Base-by-base conservation (phyloP, 2,329 filamentous ascomycete species). In the Periconia macrospinosa region DNA sequence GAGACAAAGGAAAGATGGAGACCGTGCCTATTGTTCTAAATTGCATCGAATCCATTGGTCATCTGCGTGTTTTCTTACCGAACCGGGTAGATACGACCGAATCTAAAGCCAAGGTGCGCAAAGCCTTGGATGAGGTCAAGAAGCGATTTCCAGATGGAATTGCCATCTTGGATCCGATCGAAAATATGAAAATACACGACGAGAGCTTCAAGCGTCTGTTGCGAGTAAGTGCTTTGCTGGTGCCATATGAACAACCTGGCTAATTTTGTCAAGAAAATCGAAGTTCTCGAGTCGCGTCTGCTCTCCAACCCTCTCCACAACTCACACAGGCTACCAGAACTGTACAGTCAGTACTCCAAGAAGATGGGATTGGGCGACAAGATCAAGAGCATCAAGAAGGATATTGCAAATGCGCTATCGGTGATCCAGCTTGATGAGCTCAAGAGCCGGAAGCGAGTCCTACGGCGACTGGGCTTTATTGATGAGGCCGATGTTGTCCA, bases 401-500 rank as follows among this genome's bases (percentile, higher is more conserved):
- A 90, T 54, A 97, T 99, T 57, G 80, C 84, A 19, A 88, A 89
- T 60, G 92, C 92, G 0, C 85, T 95, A 71, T 92, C 89, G 55
- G 89, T 97, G 54, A 88, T 94, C 54, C 93, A 99, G 74, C 83
- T 97, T 58, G 94, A 99, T 65, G 94, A 99, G 75, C 83, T 99
- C 56, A 97, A 97, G 79, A 92, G 90, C 59, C 88, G 94, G 57
- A 99, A 97, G 79, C 89, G 94, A 62, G 94, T 99, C 5, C 83
- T 99, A 30, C 91, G 95, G 45, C 91, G 94, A 50, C 84, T 99
- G 11, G 41, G 43, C 6, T 99, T 99, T 76, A 95, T 97, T 76
- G 95, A 96, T 71, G 94, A 97, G 55, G 84, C 86, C 49, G 94
- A 97, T 72, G 92, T 99, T 1, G 92, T 99, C 9, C 90, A 97